Evolutionary conservation across 805 yeast genomes (phyloP), one percentile per base, ranked within the genome.

Genomic region (Metschnikowia chrysomelidarum): DNA sequence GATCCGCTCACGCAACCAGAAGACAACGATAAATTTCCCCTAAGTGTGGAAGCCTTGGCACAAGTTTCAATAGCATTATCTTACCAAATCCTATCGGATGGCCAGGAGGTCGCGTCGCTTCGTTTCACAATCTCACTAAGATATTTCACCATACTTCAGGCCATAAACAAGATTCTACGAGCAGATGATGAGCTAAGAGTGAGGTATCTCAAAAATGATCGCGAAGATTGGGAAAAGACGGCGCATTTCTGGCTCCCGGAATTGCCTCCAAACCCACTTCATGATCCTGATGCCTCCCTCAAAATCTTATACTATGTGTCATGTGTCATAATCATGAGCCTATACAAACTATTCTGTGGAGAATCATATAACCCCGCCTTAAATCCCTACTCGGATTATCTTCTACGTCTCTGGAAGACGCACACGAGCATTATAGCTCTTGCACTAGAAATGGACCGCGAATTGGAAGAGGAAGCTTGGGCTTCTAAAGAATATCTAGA

Each of bases 1-100:
- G 89, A 83, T 53, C 87, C 88, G 2, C 64, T 71, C 47, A 79
- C 88, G 1, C 87, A 81, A 47, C 88, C 93, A 0, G 69, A 72
- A 18, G 84, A 80, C 25, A 69, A 68, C 16, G 82, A 77, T 37
- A 56, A 60, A 9, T 59, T 65, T 35, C 60, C 78, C 2, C 60
- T 80, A 12, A 80, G 87, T 7, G 54, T 80, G 5, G 79, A 78
- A 41, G 52, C 70, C n/a, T 49, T 80, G 9, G 69, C 81, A 13
- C 75, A 75, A 41, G 44, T 78, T 30, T 58, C 76, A 16, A 54
- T 78, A 7, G 75, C 76, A 0, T 54, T 76, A 11, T 29, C 40
- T 3, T 46, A 28, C 42, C 64, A 32, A 48, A 50, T 46, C 34
- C 25, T 54, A 39, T 19, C 24, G 18, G 44, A 41, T 7, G 27